Evolutionary conservation across 2,329 filamentous ascomycete genomes (phyloP), one percentile per base, ranked within the genome.

Genomic region (Fusarium virguliforme): DNA sequence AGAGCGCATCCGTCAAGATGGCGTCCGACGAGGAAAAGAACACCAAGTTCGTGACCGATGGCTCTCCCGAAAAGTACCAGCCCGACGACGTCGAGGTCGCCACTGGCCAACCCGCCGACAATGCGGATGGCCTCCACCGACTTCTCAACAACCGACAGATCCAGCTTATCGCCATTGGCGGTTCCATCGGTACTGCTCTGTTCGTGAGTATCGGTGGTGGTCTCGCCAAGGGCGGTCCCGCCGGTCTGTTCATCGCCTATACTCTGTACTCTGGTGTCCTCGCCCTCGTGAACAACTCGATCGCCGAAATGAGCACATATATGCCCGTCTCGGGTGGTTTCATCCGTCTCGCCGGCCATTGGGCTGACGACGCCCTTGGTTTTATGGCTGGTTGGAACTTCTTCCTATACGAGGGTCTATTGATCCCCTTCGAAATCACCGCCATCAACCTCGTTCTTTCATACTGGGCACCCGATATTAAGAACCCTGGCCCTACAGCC

Each of bases 401-500:
- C 70, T 83, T 84, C 74, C 69, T 84, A n/a, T 83, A 83, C 65
- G 82, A 83, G 67, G 82, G 82, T 9, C 76, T 83, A 46, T 76
- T 83, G 30, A 83, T 84, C 30, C 82, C 82, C 8, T 84, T 84
- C 68, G 82, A 84, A 71, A 83, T 84, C 54, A 80, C 81, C 8
- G 82, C 82, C 15, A 74, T 83, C 22, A 83, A 82, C 60, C 73
- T 83, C 15, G 81, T 86, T 38, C 81, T 86, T 22, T 80, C 79
- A 30, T 82, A 76, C 60, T 82, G 81, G 81, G 78, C 76, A 55
- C 61, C 66, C 3, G 74, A 85, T 77, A 82, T 76, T 62, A 78
- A 92, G 67, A 86, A 90, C 67, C 91, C 91, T 9, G 88, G 88
- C 48, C 92, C 92, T 78, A 91, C 89, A 22, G 89, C 92, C 79